Percentiles rank a stretch among this genome's conserved stretches.
Evolutionary conservation across 768 basidiomycete species (phyloP).

Genomic region (Dioszegia crocea): DNA sequence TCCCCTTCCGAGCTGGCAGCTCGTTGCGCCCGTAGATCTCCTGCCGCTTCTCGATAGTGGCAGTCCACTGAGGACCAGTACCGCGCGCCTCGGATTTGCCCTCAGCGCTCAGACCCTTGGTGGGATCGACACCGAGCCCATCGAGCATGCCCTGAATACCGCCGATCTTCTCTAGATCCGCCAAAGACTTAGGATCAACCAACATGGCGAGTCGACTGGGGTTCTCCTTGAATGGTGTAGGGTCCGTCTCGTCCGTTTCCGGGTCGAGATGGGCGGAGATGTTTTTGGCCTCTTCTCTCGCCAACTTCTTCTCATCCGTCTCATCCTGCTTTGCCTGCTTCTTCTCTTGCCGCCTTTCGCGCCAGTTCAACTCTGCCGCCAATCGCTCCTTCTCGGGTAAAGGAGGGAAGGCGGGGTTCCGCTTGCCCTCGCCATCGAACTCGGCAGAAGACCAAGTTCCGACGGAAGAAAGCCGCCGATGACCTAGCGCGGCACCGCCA

Average conservation of each 20-base stretch:
- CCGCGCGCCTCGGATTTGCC: slow-evolving; percentile 18
- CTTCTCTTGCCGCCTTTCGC: slow-evolving; percentile 12
- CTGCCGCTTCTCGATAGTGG: slow-evolving; percentile 60
- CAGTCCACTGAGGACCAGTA: slow-evolving; percentile 48
- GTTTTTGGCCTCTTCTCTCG: slow-evolving; percentile 19
- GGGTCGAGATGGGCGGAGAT: slow-evolving; percentile 42
- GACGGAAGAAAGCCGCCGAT: slow-evolving; percentile 25
- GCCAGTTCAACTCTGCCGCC: slow-evolving; percentile 9
- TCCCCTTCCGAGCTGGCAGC: slow-evolving; percentile 65
- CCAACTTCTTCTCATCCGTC: slow-evolving; percentile 11
- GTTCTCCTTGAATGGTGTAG: slow-evolving; percentile 67
- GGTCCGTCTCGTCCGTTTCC: slow-evolving; percentile 54
- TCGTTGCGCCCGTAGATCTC: slow-evolving; percentile 72
- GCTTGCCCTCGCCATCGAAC: slow-evolving; percentile 17
- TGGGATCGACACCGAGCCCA: slow-evolving; percentile 66
- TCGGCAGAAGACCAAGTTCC: slow-evolving; percentile 31
- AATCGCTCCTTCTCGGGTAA: slow-evolving; percentile 8
- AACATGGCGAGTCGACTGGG: slow-evolving; percentile 75
- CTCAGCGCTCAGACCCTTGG: slow-evolving; percentile 47
- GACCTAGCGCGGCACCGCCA: slow-evolving; percentile 9
- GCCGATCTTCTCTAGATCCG: slow-evolving; percentile 64
- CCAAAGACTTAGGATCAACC: slow-evolving; percentile 81
- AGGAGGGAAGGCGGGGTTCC: slow-evolving; percentile 15
- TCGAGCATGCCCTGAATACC: slow-evolving; percentile 64
- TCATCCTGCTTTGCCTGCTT: slow-evolving; percentile 20